Conservation (phyloP, 2,329 filamentous ascomycete genomes). For the Tolypocladium pustulatum region DNA sequence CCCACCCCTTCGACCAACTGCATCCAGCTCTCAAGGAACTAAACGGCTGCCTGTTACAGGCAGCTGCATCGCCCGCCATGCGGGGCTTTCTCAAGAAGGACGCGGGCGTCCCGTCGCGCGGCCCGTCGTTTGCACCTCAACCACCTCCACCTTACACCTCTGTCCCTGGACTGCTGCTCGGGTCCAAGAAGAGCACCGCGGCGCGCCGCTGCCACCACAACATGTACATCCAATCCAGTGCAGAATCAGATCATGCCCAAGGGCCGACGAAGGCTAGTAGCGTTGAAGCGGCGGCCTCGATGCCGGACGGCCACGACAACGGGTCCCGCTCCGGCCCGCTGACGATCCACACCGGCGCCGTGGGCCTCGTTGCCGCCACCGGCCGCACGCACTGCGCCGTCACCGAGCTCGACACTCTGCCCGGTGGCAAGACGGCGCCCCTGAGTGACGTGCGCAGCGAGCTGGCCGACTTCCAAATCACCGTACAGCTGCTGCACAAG, state of each 20-base stretch:
- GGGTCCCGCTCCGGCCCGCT: background rate
- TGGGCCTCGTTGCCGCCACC: slow-evolving; percentile 10
- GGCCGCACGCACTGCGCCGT: slow-evolving; percentile 4
- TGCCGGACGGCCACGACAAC: background rate
- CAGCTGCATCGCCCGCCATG: background rate
- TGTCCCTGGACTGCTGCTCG: background rate
- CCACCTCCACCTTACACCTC: background rate
- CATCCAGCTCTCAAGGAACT: background rate
- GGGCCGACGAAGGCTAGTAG: background rate
- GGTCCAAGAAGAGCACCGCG: background rate
- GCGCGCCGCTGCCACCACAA: background rate
- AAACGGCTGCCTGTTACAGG: background rate
- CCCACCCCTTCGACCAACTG: background rate
- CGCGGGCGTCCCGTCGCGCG: background rate
- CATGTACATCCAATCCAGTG: background rate
- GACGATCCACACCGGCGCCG: background rate
- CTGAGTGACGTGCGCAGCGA: background rate
- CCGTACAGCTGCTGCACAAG: slow-evolving; percentile 8
- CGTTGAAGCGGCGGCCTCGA: background rate
- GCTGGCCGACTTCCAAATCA: slow-evolving; percentile 6
- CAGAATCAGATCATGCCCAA: too few species aligned
- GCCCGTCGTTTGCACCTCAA: background rate
- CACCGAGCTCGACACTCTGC: background rate
- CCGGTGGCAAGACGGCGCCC: background rate
- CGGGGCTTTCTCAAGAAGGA: background rate